Conservation (phyloP, 2,329 filamentous ascomycete genomes). For the Metarhizium sp. region DNA sequence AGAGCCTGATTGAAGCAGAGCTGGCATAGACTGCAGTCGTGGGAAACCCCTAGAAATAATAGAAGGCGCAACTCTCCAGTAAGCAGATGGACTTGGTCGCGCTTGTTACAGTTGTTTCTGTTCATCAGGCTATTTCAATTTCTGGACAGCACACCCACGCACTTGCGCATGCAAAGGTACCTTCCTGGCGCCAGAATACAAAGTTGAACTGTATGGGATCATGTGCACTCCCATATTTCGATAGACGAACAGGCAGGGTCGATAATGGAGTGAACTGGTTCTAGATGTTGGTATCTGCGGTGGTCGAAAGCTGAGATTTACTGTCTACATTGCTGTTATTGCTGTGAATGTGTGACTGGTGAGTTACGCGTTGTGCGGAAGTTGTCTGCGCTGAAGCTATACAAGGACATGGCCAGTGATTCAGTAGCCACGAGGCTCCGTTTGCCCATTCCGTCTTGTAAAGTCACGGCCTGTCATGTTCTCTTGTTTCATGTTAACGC, state of each 20-base stretch:
- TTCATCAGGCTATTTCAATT: too few species aligned
- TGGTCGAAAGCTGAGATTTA: not conserved
- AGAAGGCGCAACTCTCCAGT: too few species aligned
- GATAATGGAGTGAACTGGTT: too few species aligned
- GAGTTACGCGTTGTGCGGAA: not conserved
- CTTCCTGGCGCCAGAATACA: too few species aligned
- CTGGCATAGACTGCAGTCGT: too few species aligned
- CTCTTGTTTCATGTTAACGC: not conserved
- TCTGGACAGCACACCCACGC: too few species aligned
- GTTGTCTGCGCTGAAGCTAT: not conserved
- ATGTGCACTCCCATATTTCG: not conserved
- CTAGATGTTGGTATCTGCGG: not conserved
- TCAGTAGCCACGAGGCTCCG: not conserved
- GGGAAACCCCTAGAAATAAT: too few species aligned
- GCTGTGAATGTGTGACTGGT: not conserved
- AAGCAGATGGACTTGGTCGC: too few species aligned
- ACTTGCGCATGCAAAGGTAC: too few species aligned
- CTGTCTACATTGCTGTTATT: not conserved
- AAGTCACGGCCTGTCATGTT: not conserved
- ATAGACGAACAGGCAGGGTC: not conserved
- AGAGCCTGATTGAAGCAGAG: too few species aligned
- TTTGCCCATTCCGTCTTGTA: not conserved
- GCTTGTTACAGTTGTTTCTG: too few species aligned
- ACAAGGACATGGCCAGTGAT: not conserved
- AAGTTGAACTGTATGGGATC: not conserved